phyloP scores from a whole-genome alignment of 2,329 filamentous ascomycete species.

The Sporothrix inflata region DNA sequence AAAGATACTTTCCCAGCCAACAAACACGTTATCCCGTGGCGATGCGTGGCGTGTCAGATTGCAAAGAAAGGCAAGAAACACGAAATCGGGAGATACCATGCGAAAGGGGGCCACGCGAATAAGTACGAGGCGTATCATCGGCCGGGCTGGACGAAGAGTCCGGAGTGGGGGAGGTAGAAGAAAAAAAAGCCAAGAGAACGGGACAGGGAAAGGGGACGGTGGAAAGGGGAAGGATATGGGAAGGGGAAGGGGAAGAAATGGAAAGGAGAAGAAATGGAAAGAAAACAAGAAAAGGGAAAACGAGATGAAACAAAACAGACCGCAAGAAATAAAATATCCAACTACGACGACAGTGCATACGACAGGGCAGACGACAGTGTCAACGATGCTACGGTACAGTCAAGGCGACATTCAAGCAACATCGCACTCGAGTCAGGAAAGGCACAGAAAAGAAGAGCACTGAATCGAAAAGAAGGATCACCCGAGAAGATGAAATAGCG shows the following conservation, averaged over 20 bases:
- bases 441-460: not conserved
- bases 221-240: not conserved
- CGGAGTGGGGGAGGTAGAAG: not conserved
- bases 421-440: not conserved
- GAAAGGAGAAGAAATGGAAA: no score
- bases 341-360: not conserved
- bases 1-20: not conserved
- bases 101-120: constrained; percentile 7
- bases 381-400: not conserved
- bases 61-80: not conserved
- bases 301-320: not conserved
- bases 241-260: not conserved
- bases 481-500: not conserved
- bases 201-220: not conserved
- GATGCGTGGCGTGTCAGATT: not conserved
- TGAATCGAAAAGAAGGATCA: not conserved
- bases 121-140: not conserved
- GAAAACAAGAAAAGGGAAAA: not conserved
- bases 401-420: not conserved
- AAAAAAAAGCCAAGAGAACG: not conserved
- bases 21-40: not conserved
- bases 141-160: constrained; percentile 7
- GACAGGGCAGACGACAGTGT: no score
- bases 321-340: not conserved
- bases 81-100: no score